Evolutionary conservation across 352 stramenopile genomes (phyloP).

Genomic region (Phytophthora citrophthora): DNA sequence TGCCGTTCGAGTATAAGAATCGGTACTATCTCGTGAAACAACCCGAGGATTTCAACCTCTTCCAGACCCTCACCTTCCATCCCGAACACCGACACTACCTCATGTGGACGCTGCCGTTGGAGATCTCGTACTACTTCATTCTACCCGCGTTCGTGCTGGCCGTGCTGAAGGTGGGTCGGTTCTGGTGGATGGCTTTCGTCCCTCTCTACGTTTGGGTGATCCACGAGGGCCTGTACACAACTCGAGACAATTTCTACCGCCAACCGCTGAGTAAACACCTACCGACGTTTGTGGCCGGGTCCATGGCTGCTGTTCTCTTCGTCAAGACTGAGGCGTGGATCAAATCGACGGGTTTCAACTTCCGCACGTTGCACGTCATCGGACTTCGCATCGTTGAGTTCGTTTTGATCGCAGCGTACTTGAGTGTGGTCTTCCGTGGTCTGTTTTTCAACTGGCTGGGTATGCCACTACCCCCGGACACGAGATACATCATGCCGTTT

Average conservation of each 20-base stretch:
- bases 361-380: background rate
- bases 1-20: conserved; percentile 12
- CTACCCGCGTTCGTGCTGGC: conserved; percentile 11
- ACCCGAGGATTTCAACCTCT: conserved; percentile 8
- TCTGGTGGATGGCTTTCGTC: conserved; percentile 12
- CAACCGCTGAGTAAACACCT: conserved; percentile 10
- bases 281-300: conserved; percentile 15
- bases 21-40: conserved; percentile 7
- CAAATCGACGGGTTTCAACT: conserved; percentile 5
- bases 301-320: conserved; percentile 12
- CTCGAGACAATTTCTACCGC: conserved; percentile 8
- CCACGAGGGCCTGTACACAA: conserved; percentile 10
- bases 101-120: conserved; percentile 18
- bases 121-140: conserved; percentile 26
- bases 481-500: conserved; percentile 11
- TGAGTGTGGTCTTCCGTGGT: conserved; percentile 10
- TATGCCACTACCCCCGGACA: background rate
- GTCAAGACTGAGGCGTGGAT: conserved; percentile 7
- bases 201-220: conserved; percentile 16
- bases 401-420: conserved; percentile 3
- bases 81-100: conserved; percentile 12
- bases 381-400: background rate
- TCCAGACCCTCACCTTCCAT: conserved; percentile 13
- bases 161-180: conserved; percentile 4
- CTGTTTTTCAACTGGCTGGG: conserved; percentile 14